Conservation (phyloP, 2,329 filamentous ascomycete genomes). For the Alternaria sp. region DNA sequence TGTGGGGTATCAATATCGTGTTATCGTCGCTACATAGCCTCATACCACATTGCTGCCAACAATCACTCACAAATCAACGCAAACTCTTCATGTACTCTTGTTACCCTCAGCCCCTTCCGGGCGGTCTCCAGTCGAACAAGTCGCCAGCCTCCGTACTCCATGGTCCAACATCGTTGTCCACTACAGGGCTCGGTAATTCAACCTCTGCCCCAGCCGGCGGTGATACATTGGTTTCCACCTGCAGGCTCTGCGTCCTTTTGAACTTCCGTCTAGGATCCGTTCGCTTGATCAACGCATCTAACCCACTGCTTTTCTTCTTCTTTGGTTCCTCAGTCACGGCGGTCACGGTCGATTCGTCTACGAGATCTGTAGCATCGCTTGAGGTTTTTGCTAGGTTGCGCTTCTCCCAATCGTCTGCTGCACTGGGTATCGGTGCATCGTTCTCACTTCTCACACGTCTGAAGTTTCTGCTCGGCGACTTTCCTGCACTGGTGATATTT, state of each 20-base stretch:
- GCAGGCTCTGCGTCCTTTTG: constrained; percentile 39
- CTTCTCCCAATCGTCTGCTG: constrained; percentile 41
- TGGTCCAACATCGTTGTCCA: constrained; percentile 65
- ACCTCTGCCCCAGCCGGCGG: constrained; percentile 25
- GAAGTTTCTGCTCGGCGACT: constrained; percentile 30
- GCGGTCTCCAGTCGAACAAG: constrained; percentile 69
- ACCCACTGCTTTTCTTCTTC: constrained; percentile 28
- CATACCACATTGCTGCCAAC: not conserved
- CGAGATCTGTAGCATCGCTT: not conserved
- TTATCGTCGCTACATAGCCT: constrained; percentile 5
- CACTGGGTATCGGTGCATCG: constrained; percentile 44
- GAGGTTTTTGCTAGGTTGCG: constrained; percentile 31
- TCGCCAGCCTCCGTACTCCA: constrained; percentile 77
- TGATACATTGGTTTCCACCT: constrained; percentile 28
- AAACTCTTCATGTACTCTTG: not conserved
- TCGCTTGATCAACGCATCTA: constrained; percentile 40
- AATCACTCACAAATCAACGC: not conserved
- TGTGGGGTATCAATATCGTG: constrained; percentile 8
- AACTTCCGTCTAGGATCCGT: constrained; percentile 46
- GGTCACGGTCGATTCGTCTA: constrained; percentile 3
- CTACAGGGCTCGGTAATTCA: constrained; percentile 50
- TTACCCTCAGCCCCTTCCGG: constrained; percentile 9
- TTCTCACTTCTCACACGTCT: constrained; percentile 44
- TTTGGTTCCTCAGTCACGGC: not conserved
- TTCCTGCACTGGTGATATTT: constrained; percentile 2